Conservation (phyloP, 2,329 filamentous ascomycete species). For the Botryotinia narcissicola region DNA sequence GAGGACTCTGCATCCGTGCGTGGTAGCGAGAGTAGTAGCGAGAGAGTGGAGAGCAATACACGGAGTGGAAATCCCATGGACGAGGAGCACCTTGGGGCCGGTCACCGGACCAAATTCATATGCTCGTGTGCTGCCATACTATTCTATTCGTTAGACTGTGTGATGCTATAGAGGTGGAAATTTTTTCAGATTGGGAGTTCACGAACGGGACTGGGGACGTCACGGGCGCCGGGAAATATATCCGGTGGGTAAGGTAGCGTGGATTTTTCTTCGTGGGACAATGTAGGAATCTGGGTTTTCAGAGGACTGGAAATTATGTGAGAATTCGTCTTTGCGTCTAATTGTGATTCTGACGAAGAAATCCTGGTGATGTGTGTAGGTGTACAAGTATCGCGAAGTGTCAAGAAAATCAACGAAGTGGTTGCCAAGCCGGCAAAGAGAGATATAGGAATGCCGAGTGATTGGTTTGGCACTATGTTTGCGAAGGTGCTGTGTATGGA, state of each 20-base stretch:
- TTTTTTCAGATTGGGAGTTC: not conserved
- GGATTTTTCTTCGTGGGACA: conserved; percentile 39
- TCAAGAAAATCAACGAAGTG: not conserved
- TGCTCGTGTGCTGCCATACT: conserved; percentile 67
- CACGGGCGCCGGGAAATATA: conserved; percentile 64
- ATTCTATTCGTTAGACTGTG: not conserved
- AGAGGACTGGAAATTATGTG: conserved; percentile 29
- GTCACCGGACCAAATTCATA: conserved; percentile 78
- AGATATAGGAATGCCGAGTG: conserved; percentile 4
- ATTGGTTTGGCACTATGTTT: not conserved
- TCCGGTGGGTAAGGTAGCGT: conserved; percentile 64
- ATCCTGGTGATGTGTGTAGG: not conserved
- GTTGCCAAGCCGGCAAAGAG: conserved; percentile 6
- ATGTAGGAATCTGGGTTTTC: conserved; percentile 26
- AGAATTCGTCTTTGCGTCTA: not conserved
- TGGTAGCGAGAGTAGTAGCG: conserved; percentile 60
- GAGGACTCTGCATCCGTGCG: conserved; percentile 69
- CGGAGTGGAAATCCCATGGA: conserved; percentile 82
- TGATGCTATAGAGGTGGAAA: not conserved
- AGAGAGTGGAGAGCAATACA: conserved; percentile 66
- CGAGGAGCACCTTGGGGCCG: conserved; percentile 68
- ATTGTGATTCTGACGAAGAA: not conserved
- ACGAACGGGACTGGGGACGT: conserved; percentile 57
- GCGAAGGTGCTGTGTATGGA: not conserved
- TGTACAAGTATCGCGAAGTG: not conserved